Conservation (phyloP, 139 green algal species). For the Chlorella sp. region DNA sequence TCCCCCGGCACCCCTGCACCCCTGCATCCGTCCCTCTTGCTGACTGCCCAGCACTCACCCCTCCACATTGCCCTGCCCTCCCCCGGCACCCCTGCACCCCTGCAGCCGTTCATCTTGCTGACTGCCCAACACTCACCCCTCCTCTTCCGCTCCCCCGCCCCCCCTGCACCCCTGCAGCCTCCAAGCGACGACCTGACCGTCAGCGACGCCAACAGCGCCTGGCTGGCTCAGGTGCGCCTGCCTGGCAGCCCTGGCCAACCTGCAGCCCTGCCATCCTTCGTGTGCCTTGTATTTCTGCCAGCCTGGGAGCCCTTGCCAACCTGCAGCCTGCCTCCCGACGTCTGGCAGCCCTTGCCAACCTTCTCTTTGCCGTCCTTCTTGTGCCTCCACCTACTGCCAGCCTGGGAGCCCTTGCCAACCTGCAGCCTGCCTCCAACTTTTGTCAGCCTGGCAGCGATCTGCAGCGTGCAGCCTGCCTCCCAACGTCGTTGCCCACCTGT, state of each 20-base stretch:
- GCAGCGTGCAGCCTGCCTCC: too few species aligned
- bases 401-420: too few species aligned
- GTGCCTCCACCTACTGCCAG: background rate
- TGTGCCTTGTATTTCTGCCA: background rate
- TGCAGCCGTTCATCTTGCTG: too few species aligned
- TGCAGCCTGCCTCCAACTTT: too few species aligned
- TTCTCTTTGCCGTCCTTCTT: background rate
- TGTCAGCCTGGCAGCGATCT: background rate
- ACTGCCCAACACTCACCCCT: background rate
- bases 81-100: too few species aligned
- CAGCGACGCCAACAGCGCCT: conserved; percentile 38
- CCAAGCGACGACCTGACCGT: conserved; percentile 16
- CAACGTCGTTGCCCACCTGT: background rate
- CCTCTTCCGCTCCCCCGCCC: background rate
- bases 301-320: too few species aligned
- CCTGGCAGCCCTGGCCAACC: background rate
- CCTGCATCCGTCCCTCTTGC: too few species aligned
- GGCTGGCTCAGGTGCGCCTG: background rate
- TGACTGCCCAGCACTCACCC: too few species aligned
- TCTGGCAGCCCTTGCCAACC: background rate
- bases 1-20: too few species aligned
- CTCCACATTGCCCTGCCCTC: too few species aligned
- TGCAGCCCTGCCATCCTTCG: background rate
- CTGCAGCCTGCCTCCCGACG: too few species aligned
- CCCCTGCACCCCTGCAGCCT: background rate